Evolutionary conservation across 1,284 basidiomycete genomes (phyloP).

Genomic region (Moesziomyces antarcticus): DNA sequence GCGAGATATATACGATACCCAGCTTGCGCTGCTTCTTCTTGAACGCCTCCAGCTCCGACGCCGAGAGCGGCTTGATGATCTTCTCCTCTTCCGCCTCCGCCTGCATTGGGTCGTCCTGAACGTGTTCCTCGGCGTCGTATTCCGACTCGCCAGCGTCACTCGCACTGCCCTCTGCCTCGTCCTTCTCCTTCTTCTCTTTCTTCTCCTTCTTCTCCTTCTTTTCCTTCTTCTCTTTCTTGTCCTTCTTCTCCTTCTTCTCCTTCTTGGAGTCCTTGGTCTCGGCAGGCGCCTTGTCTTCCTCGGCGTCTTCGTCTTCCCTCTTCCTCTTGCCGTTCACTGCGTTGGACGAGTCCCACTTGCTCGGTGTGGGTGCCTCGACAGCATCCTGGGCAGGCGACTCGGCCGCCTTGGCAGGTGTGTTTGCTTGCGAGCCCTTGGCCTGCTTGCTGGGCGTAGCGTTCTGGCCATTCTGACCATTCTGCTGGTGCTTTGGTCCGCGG

Average conservation of each 20-base stretch:
- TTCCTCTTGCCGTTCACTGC: slow-evolving; percentile 31
- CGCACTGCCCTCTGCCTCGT: neutral
- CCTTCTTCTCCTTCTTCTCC: slow-evolving; percentile 31
- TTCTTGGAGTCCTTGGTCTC: slow-evolving; percentile 66
- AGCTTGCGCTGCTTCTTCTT: slow-evolving; percentile 60
- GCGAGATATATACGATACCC: slow-evolving; percentile 92
- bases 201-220: slow-evolving; percentile 48
- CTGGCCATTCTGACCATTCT: slow-evolving; percentile 11
- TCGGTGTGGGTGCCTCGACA: slow-evolving; percentile 1
- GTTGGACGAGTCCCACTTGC: slow-evolving; percentile 13
- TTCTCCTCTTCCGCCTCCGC: slow-evolving; percentile 31
- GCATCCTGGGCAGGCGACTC: neutral
- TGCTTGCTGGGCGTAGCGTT: slow-evolving; percentile 22
- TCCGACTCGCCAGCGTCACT: slow-evolving; percentile 6
- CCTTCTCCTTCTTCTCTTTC: slow-evolving; percentile 7
- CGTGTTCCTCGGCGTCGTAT: slow-evolving; percentile 28
- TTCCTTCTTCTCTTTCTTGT: slow-evolving; percentile 21
- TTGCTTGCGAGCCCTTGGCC: slow-evolving; percentile 9
- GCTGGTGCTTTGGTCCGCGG: slow-evolving; percentile 37
- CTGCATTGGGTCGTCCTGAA: slow-evolving; percentile 46
- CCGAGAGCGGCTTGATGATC: slow-evolving; percentile 50
- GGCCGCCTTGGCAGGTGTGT: slow-evolving; percentile 4
- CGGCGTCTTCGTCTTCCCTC: slow-evolving; percentile 17
- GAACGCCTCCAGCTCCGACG: slow-evolving; percentile 58
- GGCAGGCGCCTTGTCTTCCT: neutral